Evolutionary conservation across 768 basidiomycete genomes (phyloP), one percentile per base, ranked within the genome.

Genomic region (Artomyces pyxidatus): DNA sequence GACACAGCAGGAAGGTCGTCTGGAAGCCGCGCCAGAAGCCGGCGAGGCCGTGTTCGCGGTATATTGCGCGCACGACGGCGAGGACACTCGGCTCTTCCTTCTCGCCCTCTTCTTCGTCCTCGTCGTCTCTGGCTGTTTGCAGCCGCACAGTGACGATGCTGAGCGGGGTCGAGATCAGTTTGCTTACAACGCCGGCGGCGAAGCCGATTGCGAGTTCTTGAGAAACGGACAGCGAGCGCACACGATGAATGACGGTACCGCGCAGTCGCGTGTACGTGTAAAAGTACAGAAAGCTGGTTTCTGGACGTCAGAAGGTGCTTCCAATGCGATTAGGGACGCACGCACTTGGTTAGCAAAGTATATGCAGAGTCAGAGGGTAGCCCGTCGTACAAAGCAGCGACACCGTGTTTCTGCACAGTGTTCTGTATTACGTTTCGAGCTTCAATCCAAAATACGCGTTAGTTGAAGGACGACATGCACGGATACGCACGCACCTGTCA

Each of bases 1-100:
- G 63, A 6, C 72, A 74, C 17, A 80, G 61, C 1, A 79, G 56
- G 10, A 73, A 61, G 1, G 75, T 71, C 4, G 72, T 73, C 42
- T 70, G 63, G 63, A 80, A 80, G 0, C 78, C 78, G 59, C 70
- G 65, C 79, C 79, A 81, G 57, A 81, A 81, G 1, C 79, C 78
- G 25, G 54, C 42, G 19, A 80, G 44, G 0, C 80, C 81, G 16
- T 73, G 60, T 45, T 77, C 72, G 1, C 58, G 42, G 56, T 78
- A 77, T 7, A 81, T 75, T 11, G 61, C 61, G 51, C 63, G 62
- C 6, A 74, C 60, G 4, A 75, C 66, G 1, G 55, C 51, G 2
- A 48, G 7, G 17, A 59, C 55, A 5, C 48, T 21, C 6, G 59
- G 59, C 4, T 56, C 49, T 22, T 70, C 57, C 6, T 52, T 54